A percentile compares a stretch with the other conserved stretches of the same genome.
phyloP scores from a whole-genome alignment of 805 yeast genomes.

The Yarrowia sp. region DNA sequence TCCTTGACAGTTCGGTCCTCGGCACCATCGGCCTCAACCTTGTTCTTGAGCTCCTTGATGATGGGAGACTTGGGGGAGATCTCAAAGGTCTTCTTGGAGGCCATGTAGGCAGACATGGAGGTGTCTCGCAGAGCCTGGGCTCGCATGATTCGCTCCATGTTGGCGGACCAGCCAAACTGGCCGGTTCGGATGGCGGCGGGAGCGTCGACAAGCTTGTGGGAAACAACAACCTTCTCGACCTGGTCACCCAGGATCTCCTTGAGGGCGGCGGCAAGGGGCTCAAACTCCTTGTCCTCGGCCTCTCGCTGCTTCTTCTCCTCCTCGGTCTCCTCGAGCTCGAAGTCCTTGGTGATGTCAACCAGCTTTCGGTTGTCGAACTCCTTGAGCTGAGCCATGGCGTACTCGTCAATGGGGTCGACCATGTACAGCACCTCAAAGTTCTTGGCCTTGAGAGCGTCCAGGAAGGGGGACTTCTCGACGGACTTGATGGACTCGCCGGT shows the following conservation, averaged over 20 bases:
- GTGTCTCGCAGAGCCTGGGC: conserved; percentile 99
- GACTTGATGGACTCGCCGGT: conserved; percentile 99
- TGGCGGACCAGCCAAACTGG: conserved; percentile 99
- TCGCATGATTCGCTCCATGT: conserved; percentile 99
- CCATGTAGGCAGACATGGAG: conserved; percentile 99
- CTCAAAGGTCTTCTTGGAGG: conserved; percentile 98
- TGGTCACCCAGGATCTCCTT: conserved; percentile 98
- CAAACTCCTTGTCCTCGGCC: conserved; percentile 88
- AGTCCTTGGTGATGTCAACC: conserved; percentile 97
- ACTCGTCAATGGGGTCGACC: conserved; percentile 99
- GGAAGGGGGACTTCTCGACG: conserved; percentile 98
- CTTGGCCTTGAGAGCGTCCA: conserved; percentile 98
- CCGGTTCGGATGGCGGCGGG: conserved; percentile 99
- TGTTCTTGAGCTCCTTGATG: conserved; percentile 92
- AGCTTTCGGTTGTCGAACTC: conserved; percentile 99
- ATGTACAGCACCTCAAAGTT: conserved; percentile 97
- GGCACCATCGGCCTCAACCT: conserved; percentile 96
- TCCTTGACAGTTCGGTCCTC: conserved; percentile 99
- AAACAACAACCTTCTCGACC: conserved; percentile 98
- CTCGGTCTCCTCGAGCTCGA: conserved; percentile 93
- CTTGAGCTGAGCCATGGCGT: conserved; percentile 98
- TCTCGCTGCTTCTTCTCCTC: conserved; percentile 97
- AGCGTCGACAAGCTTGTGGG: conserved; percentile 95
- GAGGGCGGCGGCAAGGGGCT: conserved; percentile 92
- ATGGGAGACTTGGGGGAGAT: conserved; percentile 96